Percentiles rank a stretch among this genome's conserved stretches.
phyloP scores from a whole-genome alignment of 164 flowering plant species.

The Vitis amurensis region DNA sequence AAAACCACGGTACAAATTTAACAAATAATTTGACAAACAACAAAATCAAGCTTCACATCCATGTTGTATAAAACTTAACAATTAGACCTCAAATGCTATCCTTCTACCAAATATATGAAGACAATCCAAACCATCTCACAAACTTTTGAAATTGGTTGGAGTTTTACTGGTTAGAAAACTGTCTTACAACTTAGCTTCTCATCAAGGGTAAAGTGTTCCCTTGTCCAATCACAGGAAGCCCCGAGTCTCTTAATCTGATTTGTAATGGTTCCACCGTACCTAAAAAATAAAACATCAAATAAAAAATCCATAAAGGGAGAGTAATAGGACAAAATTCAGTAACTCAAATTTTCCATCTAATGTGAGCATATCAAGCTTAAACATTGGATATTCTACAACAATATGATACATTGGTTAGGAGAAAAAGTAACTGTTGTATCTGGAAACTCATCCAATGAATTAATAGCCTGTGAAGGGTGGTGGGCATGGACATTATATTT shows the following conservation, averaged over 20 bases:
- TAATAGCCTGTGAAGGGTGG: too few relatives aligned
- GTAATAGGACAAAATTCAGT: not conserved
- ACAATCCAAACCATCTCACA: not conserved
- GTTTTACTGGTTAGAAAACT: conserved; percentile 30
- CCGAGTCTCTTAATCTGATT: conserved; percentile 94
- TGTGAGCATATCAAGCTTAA: too few relatives aligned
- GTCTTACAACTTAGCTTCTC: conserved; percentile 96
- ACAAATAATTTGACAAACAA: not conserved
- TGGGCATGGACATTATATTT: too few relatives aligned
- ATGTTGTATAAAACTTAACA: not conserved
- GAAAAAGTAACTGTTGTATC: too few relatives aligned
- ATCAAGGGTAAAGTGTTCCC: conserved; percentile 95
- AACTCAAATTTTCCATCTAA: too few relatives aligned
- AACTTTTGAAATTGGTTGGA: not conserved
- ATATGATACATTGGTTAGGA: too few relatives aligned
- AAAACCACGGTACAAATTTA: not conserved
- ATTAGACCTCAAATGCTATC: not conserved
- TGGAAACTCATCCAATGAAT: too few relatives aligned
- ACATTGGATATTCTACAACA: too few relatives aligned
- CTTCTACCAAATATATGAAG: too few relatives aligned
- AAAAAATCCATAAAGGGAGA: not conserved
- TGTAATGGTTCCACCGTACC: conserved; percentile 93
- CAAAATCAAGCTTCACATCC: too few relatives aligned
- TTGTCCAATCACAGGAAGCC: conserved; percentile 96
- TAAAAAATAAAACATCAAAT: conserved; percentile 18